Conservation (phyloP, 2,329 filamentous ascomycete species). For the Fusarium nematophilum region DNA sequence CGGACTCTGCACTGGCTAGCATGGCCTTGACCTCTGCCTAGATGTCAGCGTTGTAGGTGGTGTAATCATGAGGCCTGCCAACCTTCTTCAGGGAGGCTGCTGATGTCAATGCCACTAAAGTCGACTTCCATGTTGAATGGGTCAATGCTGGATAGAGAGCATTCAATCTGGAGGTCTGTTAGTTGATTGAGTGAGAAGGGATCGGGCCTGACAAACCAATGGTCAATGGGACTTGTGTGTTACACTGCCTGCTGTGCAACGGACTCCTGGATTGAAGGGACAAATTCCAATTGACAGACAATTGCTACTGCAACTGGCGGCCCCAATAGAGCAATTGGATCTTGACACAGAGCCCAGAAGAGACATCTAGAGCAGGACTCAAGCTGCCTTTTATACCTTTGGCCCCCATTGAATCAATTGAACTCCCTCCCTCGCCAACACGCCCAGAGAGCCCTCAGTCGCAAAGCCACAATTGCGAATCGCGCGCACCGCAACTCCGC, state of each 20-base stretch:
- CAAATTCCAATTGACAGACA: no score
- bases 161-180: neutral
- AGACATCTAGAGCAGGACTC: neutral
- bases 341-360: neutral
- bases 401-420: slow-evolving; percentile 6
- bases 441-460: no score
- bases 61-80: accelerated
- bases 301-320: neutral
- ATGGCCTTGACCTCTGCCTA: neutral
- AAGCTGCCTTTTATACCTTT: slow-evolving; percentile 3
- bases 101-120: slow-evolving; percentile 15
- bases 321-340: neutral
- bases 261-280: no score
- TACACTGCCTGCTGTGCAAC: no score
- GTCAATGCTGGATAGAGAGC: neutral
- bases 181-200: neutral
- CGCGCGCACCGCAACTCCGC: slow-evolving; percentile 1
- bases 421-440: no score
- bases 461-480: slow-evolving; percentile 2
- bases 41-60: neutral
- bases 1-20: neutral
- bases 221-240: no score
- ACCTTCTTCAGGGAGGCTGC: slow-evolving; percentile 12
- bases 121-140: slow-evolving; percentile 5
- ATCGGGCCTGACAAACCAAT: neutral